Evolutionary conservation across 345 rosid genomes (phyloP), one percentile per base, ranked within the genome.

Genomic region (Moringa oleifera): DNA sequence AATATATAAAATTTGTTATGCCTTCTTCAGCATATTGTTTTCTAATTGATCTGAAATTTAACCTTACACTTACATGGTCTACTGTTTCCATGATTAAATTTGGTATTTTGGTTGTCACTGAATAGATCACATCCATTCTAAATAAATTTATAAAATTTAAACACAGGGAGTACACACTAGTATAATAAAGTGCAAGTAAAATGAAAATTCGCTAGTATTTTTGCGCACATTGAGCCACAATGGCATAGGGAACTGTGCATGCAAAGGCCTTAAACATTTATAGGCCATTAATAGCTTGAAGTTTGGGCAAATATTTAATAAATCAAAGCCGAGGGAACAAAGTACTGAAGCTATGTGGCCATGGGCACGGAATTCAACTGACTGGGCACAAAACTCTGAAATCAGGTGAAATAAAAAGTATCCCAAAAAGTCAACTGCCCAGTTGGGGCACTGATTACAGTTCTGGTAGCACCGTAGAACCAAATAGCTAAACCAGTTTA

Each of bases 401-500:
- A 1, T 18, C 0, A 51, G 23, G 22, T 10, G 54, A 51, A 20
- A 51, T 18, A 51, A 51, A 20, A 18, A 51, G 15, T 51, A 1
- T 4, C 21, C 21, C 0, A 58, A 25, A 58, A 53, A 23, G 46
- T 18, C 9, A 50, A 54, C 37, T 51, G n/a, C 55, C 47, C 55
- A 36, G 49, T 36, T 16, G 33, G 21, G 53, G 55, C 23, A 20
- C 25, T 61, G 16, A 71, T 37, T 37, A 15, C 50, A 62, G 7
- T 41, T 41, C n/a, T 21, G 25, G 66, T 52, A 62, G 20, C 20
- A 20, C 9, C 17, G 18, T n/a, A 57, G 49, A n/a, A n/a, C n/a
- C n/a, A n/a, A n/a, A n/a, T n/a, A n/a, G n/a, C 49, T 51, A 33
- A 55, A 20, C 53, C 63, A 66, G 58, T 56, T 65, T 24, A 55